Base-by-base conservation (phyloP, 177 flowering plant species). In the Tripterygium wilfordii region DNA sequence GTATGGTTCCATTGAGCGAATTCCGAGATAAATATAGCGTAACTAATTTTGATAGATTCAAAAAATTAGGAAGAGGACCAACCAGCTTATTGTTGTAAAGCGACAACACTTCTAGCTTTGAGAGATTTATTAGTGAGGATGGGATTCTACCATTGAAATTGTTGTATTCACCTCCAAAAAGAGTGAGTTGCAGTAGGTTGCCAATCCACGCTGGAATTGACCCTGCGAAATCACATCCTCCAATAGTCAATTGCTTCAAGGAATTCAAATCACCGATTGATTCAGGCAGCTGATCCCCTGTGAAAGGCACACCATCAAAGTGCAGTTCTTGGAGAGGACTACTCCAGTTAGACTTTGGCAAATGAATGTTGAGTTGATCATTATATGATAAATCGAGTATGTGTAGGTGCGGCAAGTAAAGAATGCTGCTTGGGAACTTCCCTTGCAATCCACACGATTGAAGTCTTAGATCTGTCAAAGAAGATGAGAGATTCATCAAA, bases 21-120 rank as follows among this genome's bases (percentile, higher is more conserved):
- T 30, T 30, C 8, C 12, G 33, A 6, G 33, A 30, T 6, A 30
- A 12, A 12, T 30, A 30, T 30, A 30, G 33, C 33, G 7, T 12
- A 6, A 30, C 12, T 0, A 54, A 14, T 8, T 42, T 54, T 6
- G 10, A 27, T 10, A 53, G 27, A 24, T 17, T 23, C 20, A 38
- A 20, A n/a, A n/a, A n/a, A n/a, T n/a, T n/a, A 14, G 57, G 46
- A 18, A 59, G 28, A 10, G 18, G 21, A 33, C 55, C 62, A n/a
- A 22, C 36, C 1, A 58, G 6, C 24, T 43, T n/a, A 16, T 44
- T 36, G 5, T 0, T 5, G 7, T 2, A 5, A 26, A 58, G 29
- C 4, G 14, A 0, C 7, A 51, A 9, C 3, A 6, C 0, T 24
- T 22, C 3, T 31, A 51, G 58, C 0, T 51, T 36, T 1, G 39